Evolutionary conservation across 2,329 filamentous ascomycete species (phyloP), one percentile per base, ranked within the genome.

Genomic region (Colletotrichum sp.): DNA sequence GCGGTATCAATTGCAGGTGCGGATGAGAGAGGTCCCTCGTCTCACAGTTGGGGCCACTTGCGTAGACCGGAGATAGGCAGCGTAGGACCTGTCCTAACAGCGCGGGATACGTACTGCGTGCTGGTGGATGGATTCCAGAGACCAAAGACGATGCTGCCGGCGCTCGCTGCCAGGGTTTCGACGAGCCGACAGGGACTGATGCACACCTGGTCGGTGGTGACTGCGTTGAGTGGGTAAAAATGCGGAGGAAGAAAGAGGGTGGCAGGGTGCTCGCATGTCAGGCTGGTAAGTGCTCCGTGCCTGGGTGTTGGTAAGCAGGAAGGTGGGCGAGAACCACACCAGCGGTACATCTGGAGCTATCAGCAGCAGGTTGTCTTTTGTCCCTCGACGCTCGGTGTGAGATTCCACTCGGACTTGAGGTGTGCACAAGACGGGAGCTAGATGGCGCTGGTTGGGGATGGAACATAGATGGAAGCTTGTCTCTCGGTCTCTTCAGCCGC

Each of bases 261-360:
- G 55, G 67, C 55, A 68, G 71, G 65, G 39, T 65, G 67, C 59
- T 74, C 59, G 60, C 68, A 74, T 74, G 68, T 57, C 68, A 72
- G 68, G 72, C 72, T 74, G 34, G 36, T 61, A 55, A 61, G 72
- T 61, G 72, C 72, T 72, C 72, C 68, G 68, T 75, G 73, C 57
- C 69, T 64, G 68, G 73, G 30, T 72, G 69, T 75, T 75, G 69
- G 68, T 75, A 60, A 75, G 73, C 69, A 59, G 59, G 68, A 71
- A 71, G 59, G 32, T 63, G 60, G 68, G 68, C 55, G 21, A 72
- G 52, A 64, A 34, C 48, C 66, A 59, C 61, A 61, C 21, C 43
- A 21, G 32, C n/a, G 60, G 24, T 69, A 73, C 72, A 28, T 63
- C 30, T 14, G 43, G 30, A 34, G 39, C 63, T 64, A 64, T 64